A percentile compares a stretch with the other conserved stretches of the same genome.
These are phyloP conservation scores for Diplogelasinospora grovesii DNA, from an alignment of 495 filamentous ascomycete species.

Conservation along the genomic window DNA sequence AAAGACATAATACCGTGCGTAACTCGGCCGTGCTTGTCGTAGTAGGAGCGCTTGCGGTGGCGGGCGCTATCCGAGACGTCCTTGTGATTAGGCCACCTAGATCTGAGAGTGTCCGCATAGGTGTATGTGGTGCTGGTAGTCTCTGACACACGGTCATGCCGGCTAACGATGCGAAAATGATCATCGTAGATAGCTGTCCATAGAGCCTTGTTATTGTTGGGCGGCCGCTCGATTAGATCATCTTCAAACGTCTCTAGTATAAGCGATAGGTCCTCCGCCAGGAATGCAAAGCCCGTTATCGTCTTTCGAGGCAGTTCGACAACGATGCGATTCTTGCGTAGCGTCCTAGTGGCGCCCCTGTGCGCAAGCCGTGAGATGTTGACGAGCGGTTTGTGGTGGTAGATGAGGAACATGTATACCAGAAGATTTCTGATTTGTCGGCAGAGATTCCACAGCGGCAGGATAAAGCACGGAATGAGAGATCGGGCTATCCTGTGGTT, in stretches of 20 bases:
- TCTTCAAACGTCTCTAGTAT: slow-evolving; percentile 12
- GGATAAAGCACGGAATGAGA: slow-evolving; percentile 2
- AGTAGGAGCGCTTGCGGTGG: slow-evolving; percentile 9
- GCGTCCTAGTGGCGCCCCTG: slow-evolving; percentile 12
- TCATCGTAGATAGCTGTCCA: slow-evolving; percentile 16
- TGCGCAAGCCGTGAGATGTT: slow-evolving; percentile 16
- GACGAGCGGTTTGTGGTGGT: slow-evolving; percentile 14
- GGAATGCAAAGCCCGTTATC: slow-evolving; percentile 15
- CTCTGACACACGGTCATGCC: slow-evolving; percentile 1
- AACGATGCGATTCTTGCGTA: slow-evolving; percentile 12
- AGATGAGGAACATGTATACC: slow-evolving; percentile 17
- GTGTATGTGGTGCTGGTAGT: slow-evolving; percentile 7
- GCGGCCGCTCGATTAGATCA: background rate
- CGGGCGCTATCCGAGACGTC: background rate
- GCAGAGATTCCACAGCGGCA: slow-evolving; percentile 12
- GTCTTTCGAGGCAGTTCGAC: slow-evolving; percentile 12
- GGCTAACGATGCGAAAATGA: slow-evolving; percentile 8
- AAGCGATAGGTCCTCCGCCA: slow-evolving; percentile 3
- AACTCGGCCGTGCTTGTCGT: slow-evolving; percentile 17
- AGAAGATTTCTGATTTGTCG: slow-evolving; percentile 12
- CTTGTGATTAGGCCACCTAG: slow-evolving; percentile 10
- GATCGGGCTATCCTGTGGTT: slow-evolving; percentile 2
- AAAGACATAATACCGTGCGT: slow-evolving; percentile 9
- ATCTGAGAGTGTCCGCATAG: slow-evolving; percentile 5
- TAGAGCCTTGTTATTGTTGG: background rate